Conservation (phyloP, 805 yeast genomes). For the Spathaspora gorwiae region DNA sequence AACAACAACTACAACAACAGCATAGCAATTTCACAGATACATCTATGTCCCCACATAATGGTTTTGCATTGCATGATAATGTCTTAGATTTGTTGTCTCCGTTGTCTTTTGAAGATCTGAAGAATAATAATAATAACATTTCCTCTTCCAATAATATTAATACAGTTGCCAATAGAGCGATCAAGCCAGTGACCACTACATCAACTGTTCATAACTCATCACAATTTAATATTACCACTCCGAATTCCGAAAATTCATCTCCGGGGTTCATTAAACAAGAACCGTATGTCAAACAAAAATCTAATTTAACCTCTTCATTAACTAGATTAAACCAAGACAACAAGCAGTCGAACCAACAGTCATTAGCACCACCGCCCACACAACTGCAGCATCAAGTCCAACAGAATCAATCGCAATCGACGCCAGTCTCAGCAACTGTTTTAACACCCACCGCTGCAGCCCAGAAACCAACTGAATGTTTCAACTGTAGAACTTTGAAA, state of each 20-base stretch:
- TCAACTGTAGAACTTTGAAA: constrained; percentile 54
- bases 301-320: constrained; percentile 15
- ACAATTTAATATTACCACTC: constrained; percentile 1
- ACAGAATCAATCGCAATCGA: neutral
- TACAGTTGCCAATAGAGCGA: neutral
- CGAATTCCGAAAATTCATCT: constrained; percentile 1
- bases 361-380: neutral
- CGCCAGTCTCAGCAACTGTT: neutral
- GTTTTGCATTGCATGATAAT: constrained; percentile 12
- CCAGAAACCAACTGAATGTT: constrained; percentile 28
- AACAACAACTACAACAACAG: constrained; percentile 4
- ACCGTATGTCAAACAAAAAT: constrained; percentile 1
- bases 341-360: neutral
- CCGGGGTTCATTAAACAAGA: neutral
- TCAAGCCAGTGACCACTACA: constrained; percentile 1
- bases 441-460: neutral
- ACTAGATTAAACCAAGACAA: constrained; percentile 5
- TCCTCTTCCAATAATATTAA: neutral
- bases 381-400: neutral
- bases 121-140: constrained; percentile 14
- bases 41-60: neutral
- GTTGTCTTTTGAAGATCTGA: constrained; percentile 33
- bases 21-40: neutral
- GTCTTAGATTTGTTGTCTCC: constrained; percentile 39
- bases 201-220: neutral